Percentiles rank a stretch among this genome's conserved stretches.
Conservation (phyloP, 768 basidiomycete genomes). For the Serendipita sp. region DNA sequence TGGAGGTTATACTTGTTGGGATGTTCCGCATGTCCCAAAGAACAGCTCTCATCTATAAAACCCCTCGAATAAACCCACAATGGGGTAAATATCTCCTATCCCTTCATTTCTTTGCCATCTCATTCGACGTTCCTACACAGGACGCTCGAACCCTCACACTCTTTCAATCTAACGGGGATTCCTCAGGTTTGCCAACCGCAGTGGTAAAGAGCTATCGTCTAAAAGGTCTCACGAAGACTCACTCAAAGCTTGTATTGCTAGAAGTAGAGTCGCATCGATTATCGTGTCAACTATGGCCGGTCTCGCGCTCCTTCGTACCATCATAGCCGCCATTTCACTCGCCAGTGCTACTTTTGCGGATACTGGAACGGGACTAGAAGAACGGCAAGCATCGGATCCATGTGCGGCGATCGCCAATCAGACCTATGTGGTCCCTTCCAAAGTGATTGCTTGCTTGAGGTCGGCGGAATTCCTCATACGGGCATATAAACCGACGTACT, state of each 20-base stretch:
- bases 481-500: neutral
- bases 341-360: neutral
- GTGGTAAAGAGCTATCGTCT: too few species aligned
- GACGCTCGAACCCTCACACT: too few species aligned
- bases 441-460: conserved; percentile 35
- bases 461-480: neutral
- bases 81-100: too few species aligned
- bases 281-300: neutral
- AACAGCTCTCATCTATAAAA: too few species aligned
- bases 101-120: too few species aligned
- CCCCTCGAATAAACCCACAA: too few species aligned
- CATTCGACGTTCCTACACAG: too few species aligned
- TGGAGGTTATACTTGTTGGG: too few species aligned
- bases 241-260: neutral
- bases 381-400: conserved; percentile 21
- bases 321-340: neutral
- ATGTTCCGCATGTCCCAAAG: too few species aligned
- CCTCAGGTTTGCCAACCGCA: too few species aligned
- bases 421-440: conserved; percentile 37
- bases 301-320: neutral
- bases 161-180: too few species aligned
- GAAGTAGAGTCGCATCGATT: neutral
- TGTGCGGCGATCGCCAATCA: conserved; percentile 37
- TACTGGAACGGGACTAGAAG: neutral
- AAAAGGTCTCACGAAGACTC: neutral